Conservation (phyloP, 805 yeast genomes). For the Ogataea ganodermae region DNA sequence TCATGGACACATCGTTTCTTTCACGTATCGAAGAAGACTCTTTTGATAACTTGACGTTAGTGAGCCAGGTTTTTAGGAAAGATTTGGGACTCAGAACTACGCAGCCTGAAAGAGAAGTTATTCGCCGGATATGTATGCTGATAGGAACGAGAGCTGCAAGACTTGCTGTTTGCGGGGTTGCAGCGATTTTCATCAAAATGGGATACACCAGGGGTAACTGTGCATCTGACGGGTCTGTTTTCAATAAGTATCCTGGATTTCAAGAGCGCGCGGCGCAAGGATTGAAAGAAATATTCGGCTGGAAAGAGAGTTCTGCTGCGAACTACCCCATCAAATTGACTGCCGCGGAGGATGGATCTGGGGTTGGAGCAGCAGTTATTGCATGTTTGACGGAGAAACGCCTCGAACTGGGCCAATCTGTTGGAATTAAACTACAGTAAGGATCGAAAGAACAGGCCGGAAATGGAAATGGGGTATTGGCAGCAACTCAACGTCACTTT, state of each 20-base stretch:
- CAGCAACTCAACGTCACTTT: too few species aligned
- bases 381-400: constrained; percentile 92
- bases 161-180: constrained; percentile 91
- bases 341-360: constrained; percentile 84
- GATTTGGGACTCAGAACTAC: constrained; percentile 67
- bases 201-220: constrained; percentile 74
- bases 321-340: constrained; percentile 31
- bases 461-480: too few species aligned
- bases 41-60: constrained; percentile 76
- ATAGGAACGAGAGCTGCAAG: constrained; percentile 93
- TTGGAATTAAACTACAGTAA: constrained; percentile 15
- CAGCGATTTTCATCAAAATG: constrained; percentile 89
- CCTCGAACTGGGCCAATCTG: constrained; percentile 61
- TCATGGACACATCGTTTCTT: constrained; percentile 88
- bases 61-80: constrained; percentile 62
- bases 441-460: background rate
- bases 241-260: constrained; percentile 91
- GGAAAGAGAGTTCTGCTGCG: constrained; percentile 43
- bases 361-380: constrained; percentile 97
- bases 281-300: constrained; percentile 83
- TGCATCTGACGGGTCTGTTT: constrained; percentile 98
- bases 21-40: constrained; percentile 88
- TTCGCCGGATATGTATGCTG: constrained; percentile 80
- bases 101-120: constrained; percentile 73
- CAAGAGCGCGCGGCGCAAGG: constrained; percentile 86